These are phyloP conservation scores for Heritiera fomes DNA, from an alignment of 345 rosid genomes.

Conservation along the genomic window DNA sequence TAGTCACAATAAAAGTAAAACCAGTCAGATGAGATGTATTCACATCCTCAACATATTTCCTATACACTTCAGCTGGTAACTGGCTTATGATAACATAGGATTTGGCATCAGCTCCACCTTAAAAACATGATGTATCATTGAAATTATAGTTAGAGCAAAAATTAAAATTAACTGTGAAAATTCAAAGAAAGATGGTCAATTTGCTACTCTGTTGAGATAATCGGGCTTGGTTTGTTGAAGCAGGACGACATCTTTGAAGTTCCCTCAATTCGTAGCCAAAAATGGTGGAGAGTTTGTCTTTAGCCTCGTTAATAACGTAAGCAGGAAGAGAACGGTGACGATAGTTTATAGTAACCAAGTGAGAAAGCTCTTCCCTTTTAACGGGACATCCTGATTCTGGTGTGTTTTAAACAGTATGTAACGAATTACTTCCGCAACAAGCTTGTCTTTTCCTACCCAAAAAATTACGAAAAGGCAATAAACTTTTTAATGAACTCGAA, in stretches of 20 bases:
- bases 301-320: slow-evolving; percentile 67
- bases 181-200: neutral
- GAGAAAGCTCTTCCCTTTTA: slow-evolving; percentile 87
- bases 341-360: slow-evolving; percentile 74
- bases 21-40: slow-evolving; percentile 59
- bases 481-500: neutral
- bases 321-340: slow-evolving; percentile 65
- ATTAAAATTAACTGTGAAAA: neutral
- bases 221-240: slow-evolving; percentile 50
- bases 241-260: slow-evolving; percentile 68
- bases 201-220: slow-evolving; percentile 58
- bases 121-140: slow-evolving; percentile 15
- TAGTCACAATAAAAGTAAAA: slow-evolving; percentile 69
- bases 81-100: slow-evolving; percentile 79
- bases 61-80: slow-evolving; percentile 64
- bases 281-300: slow-evolving; percentile 53
- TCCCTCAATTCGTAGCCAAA: slow-evolving; percentile 83
- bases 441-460: slow-evolving; percentile 77
- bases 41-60: slow-evolving; percentile 64
- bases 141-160: slow-evolving; percentile 9
- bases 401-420: slow-evolving; percentile 73
- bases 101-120: slow-evolving; percentile 63
- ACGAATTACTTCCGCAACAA: slow-evolving; percentile 84
- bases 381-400: slow-evolving; percentile 81
- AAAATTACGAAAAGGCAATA: too few species aligned